A percentile compares a stretch with the other conserved stretches of the same genome.
Conservation (phyloP, 345 rosid species). For the Luvunga scandens region DNA sequence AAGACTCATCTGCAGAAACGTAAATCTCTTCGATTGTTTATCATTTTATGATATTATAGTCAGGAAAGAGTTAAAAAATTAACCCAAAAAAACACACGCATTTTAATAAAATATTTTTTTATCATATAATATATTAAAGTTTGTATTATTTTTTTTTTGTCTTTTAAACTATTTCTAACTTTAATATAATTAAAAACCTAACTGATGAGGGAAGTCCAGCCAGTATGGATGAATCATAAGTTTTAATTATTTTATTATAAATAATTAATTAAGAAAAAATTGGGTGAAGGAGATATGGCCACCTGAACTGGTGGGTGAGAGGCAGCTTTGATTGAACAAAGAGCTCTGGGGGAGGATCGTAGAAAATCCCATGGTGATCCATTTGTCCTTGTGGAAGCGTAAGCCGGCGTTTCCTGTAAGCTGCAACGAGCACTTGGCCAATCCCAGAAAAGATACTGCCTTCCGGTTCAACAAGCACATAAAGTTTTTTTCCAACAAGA, state of each 20-base stretch:
- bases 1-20: too few species aligned
- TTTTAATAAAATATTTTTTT: too few species aligned
- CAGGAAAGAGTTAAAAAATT: too few species aligned
- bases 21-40: too few species aligned
- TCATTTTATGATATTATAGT: too few species aligned
- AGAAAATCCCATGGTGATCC: constrained; percentile 17
- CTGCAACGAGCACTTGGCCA: constrained; percentile 50
- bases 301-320: constrained; percentile 66
- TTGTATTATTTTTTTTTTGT: too few species aligned
- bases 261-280: neutral
- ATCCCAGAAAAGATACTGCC: constrained; percentile 65
- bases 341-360: constrained; percentile 52
- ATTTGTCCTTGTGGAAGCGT: constrained; percentile 19
- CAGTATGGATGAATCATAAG: too few species aligned
- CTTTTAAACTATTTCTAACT: too few species aligned
- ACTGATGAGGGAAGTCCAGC: too few species aligned
- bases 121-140: too few species aligned
- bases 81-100: too few species aligned
- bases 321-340: constrained; percentile 43
- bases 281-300: neutral
- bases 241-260: neutral
- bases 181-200: too few species aligned
- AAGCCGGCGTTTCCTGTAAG: constrained; percentile 47
- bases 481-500: constrained; percentile 54
- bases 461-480: constrained; percentile 53